Conservation (phyloP, 2,329 filamentous ascomycete genomes). For the Cadophora malorum region DNA sequence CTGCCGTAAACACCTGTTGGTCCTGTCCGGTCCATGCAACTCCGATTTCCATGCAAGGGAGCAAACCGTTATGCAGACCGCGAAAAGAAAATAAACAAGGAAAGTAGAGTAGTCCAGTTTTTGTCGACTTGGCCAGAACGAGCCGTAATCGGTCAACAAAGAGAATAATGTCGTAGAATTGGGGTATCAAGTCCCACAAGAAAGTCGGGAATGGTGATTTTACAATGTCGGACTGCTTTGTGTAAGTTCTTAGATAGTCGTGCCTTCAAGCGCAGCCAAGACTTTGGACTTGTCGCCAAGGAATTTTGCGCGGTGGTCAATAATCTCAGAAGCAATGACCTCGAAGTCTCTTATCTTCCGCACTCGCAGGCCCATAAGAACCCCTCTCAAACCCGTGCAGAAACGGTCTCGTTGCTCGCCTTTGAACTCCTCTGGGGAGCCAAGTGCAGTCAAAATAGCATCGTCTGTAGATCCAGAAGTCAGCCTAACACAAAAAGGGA, state of each 20-base stretch:
- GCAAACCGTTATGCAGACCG: conserved; percentile 6
- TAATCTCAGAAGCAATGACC: conserved; percentile 69
- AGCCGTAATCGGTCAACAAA: conserved; percentile 23
- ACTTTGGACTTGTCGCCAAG: conserved; percentile 69
- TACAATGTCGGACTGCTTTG: conserved; percentile 35
- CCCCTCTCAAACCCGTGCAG: conserved; percentile 63
- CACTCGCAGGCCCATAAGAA: conserved; percentile 65
- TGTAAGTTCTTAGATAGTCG: conserved; percentile 35
- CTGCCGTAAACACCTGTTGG: conserved; percentile 26
- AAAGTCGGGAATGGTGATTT: conserved; percentile 32
- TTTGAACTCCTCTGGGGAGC: conserved; percentile 68
- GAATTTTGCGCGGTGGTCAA: conserved; percentile 70
- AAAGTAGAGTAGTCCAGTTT: conserved; percentile 22
- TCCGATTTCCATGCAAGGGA: conserved; percentile 32
- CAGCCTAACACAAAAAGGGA: conserved; percentile 47
- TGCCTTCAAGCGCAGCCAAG: conserved; percentile 57
- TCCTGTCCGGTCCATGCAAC: conserved; percentile 27
- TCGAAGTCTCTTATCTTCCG: conserved; percentile 70
- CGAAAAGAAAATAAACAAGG: conserved; percentile 25
- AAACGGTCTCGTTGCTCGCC: conserved; percentile 67
- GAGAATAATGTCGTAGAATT: conserved; percentile 17
- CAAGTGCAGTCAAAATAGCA: conserved; percentile 74
- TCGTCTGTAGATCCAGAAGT: conserved; percentile 62
- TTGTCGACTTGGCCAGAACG: conserved; percentile 18
- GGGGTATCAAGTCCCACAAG: conserved; percentile 26